Base-by-base conservation (phyloP, 108 stramenopile species). In the Pseudonitzschia pungens region DNA sequence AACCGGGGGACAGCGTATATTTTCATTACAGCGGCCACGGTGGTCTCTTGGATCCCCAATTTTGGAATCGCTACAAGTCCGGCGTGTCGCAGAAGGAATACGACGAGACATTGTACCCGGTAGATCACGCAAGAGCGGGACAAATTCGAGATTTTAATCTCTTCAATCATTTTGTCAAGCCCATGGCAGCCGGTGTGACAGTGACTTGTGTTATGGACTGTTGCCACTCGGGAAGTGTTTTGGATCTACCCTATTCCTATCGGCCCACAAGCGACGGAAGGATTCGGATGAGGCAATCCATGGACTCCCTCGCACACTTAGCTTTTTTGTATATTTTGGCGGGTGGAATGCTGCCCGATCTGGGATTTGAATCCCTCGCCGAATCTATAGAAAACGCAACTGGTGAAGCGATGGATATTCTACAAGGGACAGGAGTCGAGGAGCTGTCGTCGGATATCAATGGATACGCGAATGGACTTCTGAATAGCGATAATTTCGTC, bases 201-300 rank as follows among this genome's bases (percentile, higher is more conserved):
- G 79, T 92, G 14, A 89, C 93, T 0, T 81, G 68, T 48, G 52
- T 84, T 36, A 82, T 85, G 84, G 81, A 83, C 71, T 86, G 84
- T 80, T 97, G 97, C 80, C 97, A 96, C 69, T 89, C 87, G n/a
- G 97, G 97, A 28, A 90, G 87, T 12, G 90, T 90, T 26, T 71
- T 95, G 44, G 94, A 95, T 79, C 65, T 95, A 6, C 93, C 93
- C 54, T 63, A 63, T n/a, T 40, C 62, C 31, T 63, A 63, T 36
- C 10, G 40, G 40, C 62, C 62, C 8, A 63, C 62, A 7, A 68
- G 22, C 20, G 67, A 36, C 42, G 67, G 67, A 21, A 68, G 57
- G 24, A 58, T 63, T 51, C 70, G 70, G 15, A 71, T 71, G 70
- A 32, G 57, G 20, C 45, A 71, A 63, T 50, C 43, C 21, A 63